Evolutionary conservation across 495 filamentous ascomycete species (phyloP).

Genomic region (Xylaria sp.): DNA sequence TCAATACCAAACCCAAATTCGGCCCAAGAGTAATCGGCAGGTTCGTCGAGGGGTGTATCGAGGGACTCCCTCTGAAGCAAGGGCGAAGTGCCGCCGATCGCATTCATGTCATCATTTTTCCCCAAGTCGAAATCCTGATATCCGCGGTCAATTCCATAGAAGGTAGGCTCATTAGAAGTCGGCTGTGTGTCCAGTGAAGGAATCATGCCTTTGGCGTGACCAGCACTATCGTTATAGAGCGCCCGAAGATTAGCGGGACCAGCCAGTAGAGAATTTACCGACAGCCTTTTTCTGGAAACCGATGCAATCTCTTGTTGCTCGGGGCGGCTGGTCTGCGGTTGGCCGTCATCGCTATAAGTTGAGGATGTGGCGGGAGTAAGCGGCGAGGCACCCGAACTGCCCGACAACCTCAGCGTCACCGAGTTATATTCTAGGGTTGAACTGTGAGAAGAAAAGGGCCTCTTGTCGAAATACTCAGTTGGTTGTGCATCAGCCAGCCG

Average conservation of each 20-base stretch:
- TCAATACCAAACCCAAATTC: conserved; percentile 58
- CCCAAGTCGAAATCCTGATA: conserved; percentile 71
- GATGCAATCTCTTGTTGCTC: conserved; percentile 4
- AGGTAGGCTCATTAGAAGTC: conserved; percentile 42
- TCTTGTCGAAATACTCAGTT: conserved; percentile 32
- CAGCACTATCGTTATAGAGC: conserved; percentile 36
- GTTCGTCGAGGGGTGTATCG: conserved; percentile 32
- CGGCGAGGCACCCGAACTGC: conserved; percentile 44
- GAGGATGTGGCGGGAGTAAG: conserved; percentile 56
- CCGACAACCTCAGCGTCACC: conserved; percentile 36
- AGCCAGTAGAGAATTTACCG: conserved; percentile 41
- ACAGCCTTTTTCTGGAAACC: conserved; percentile 29
- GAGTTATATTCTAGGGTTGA: conserved; percentile 39
- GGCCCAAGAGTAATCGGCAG: conserved; percentile 31
- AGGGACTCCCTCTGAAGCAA: conserved; percentile 39
- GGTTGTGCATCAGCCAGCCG: conserved; percentile 34
- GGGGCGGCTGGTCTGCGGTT: conserved; percentile 32
- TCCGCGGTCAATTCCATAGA: conserved; percentile 73
- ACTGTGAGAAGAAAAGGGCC: conserved; percentile 42
- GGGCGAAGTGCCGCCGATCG: conserved; percentile 55
- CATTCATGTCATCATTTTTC: conserved; percentile 69
- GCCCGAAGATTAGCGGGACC: conserved; percentile 36
- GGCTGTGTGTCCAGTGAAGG: conserved; percentile 38
- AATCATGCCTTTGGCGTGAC: conserved; percentile 32
- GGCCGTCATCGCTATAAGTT: conserved; percentile 50